Conservation (phyloP, 768 basidiomycete species). For the Boletus speciosus region DNA sequence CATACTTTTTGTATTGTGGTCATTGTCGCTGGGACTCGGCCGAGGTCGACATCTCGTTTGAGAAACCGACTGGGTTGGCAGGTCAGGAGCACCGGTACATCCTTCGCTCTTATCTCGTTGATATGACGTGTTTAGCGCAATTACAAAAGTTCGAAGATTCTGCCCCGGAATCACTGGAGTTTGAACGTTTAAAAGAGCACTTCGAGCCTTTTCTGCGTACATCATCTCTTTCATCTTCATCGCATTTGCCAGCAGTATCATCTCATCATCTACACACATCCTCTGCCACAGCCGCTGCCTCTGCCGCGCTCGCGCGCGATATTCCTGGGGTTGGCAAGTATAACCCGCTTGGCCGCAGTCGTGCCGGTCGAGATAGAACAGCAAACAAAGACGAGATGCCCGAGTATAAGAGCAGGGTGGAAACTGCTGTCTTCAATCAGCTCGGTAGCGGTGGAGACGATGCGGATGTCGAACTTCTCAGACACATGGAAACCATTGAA, state of each 20-base stretch:
- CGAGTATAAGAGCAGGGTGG: conserved; percentile 71
- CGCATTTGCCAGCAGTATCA: conserved; percentile 45
- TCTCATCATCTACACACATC: conserved; percentile 75
- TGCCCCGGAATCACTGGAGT: conserved; percentile 80
- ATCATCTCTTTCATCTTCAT: conserved; percentile 69
- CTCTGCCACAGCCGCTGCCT: conserved; percentile 85
- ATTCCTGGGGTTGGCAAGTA: conserved; percentile 80
- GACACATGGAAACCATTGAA: conserved; percentile 54
- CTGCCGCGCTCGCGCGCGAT: conserved; percentile 84
- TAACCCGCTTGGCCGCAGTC: conserved; percentile 53
- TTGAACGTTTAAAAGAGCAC: conserved; percentile 93
- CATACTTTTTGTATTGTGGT: conserved; percentile 89
- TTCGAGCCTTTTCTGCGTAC: conserved; percentile 93
- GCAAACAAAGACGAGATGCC: conserved; percentile 73
- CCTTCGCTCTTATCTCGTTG: background rate
- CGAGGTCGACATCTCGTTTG: conserved; percentile 87
- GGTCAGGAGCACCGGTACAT: conserved; percentile 44
- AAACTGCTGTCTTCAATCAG: conserved; percentile 53
- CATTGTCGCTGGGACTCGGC: conserved; percentile 95
- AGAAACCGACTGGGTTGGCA: conserved; percentile 94
- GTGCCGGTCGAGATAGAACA: conserved; percentile 56
- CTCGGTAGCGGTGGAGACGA: conserved; percentile 61
- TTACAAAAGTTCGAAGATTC: conserved; percentile 88
- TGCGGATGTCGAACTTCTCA: conserved; percentile 67
- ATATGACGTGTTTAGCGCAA: conserved; percentile 55